These are phyloP conservation scores for Cercospora beticola DNA, from an alignment of 2,329 filamentous ascomycete genomes.

Conservation along the genomic window DNA sequence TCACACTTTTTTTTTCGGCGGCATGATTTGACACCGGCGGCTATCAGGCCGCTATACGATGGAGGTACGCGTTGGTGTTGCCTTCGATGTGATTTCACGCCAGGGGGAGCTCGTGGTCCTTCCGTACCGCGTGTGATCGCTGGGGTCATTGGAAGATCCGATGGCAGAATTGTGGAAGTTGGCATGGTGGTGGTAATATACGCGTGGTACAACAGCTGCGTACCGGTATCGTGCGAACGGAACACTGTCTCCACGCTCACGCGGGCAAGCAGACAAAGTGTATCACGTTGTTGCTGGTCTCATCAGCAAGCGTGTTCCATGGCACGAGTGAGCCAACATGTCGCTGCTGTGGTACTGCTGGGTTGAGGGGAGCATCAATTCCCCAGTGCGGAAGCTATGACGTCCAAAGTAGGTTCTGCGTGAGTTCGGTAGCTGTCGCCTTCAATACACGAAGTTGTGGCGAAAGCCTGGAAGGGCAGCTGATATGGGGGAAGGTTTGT, in stretches of 20 bases:
- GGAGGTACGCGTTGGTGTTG: neutral
- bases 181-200: neutral
- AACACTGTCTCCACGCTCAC: neutral
- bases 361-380: slow-evolving; percentile 2
- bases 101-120: neutral
- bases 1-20: neutral
- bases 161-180: slow-evolving; percentile 3
- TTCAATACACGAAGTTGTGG: slow-evolving; percentile 9
- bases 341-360: neutral
- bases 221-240: neutral
- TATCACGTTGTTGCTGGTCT: neutral
- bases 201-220: neutral
- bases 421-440: slow-evolving; percentile 10
- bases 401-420: slow-evolving; percentile 5
- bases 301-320: neutral
- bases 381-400: slow-evolving; percentile 8
- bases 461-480: slow-evolving; percentile 9
- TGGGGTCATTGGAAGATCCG: neutral
- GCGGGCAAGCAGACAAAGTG: neutral
- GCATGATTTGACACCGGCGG: neutral
- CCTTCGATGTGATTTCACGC: neutral
- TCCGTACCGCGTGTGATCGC: neutral
- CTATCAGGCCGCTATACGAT: neutral
- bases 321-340: slow-evolving; percentile 10
- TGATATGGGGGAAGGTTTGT: slow-evolving; percentile 3